Conservation (phyloP, 305 asterid genomes). For the Salvia sclarea region DNA sequence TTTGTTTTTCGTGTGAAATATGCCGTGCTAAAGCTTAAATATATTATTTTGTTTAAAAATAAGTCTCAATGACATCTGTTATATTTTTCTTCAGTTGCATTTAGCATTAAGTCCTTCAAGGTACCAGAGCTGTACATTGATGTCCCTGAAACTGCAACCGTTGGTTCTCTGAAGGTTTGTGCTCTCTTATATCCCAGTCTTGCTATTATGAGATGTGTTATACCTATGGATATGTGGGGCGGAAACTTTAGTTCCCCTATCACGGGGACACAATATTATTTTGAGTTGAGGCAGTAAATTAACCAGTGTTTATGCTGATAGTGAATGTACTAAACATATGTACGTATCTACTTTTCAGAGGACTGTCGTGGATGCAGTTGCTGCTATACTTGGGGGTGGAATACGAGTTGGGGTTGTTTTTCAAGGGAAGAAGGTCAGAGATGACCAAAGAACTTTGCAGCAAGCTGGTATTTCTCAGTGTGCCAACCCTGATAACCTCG, state of each 20-base stretch:
- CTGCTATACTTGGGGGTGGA: conserved; percentile 75
- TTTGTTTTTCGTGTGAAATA: conserved; percentile 12
- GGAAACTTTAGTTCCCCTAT: background rate
- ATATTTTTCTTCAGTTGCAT: conserved; percentile 48
- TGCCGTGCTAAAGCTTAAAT: background rate
- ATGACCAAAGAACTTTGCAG: conserved; percentile 74
- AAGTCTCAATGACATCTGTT: conserved; percentile 19
- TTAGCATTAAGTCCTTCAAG: conserved; percentile 77
- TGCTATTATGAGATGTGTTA: background rate
- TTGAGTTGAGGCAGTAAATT: conserved; percentile 16
- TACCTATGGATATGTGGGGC: background rate
- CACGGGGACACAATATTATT: conserved; percentile 5
- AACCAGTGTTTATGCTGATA: background rate
- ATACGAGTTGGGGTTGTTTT: conserved; percentile 80
- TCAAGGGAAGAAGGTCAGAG: conserved; percentile 88
- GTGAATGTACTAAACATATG: background rate
- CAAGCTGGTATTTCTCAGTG: conserved; percentile 80
- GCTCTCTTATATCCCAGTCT: conserved; percentile 13
- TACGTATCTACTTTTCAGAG: conserved; percentile 46
- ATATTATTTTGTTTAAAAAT: conserved; percentile 6
- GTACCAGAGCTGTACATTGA: conserved; percentile 82
- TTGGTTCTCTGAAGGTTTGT: conserved; percentile 81
- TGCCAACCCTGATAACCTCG: conserved; percentile 65
- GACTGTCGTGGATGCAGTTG: conserved; percentile 90
- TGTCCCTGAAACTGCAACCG: conserved; percentile 73